These are phyloP conservation scores for Metschnikowia henanensis DNA, from an alignment of 805 yeast genomes.

Conservation along the genomic window DNA sequence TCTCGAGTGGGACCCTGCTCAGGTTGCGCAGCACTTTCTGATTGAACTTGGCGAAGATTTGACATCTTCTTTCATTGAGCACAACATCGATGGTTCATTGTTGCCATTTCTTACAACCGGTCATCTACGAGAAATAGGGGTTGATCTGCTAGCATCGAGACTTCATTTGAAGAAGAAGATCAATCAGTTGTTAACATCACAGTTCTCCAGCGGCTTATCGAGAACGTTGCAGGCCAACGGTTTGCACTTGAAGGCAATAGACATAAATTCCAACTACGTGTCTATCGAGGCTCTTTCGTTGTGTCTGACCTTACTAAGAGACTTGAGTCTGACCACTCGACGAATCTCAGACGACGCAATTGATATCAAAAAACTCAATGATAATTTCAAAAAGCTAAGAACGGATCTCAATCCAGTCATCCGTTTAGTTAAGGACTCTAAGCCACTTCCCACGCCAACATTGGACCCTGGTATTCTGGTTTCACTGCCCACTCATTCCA, in stretches of 20 bases:
- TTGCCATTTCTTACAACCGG: slow-evolving; percentile 66
- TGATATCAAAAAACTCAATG: slow-evolving; percentile 46
- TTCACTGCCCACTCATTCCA: slow-evolving; percentile 31
- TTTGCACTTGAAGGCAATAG: slow-evolving; percentile 30
- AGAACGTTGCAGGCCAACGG: slow-evolving; percentile 21
- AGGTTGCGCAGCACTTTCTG: slow-evolving; percentile 37
- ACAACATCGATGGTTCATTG: slow-evolving; percentile 72
- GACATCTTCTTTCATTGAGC: slow-evolving; percentile 43
- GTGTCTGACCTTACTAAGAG: slow-evolving; percentile 36
- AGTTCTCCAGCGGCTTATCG: slow-evolving; percentile 18
- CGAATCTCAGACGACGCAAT: slow-evolving; percentile 18
- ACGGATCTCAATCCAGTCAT: slow-evolving; percentile 67
- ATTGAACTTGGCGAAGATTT: slow-evolving; percentile 25
- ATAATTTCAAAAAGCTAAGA: slow-evolving; percentile 54
- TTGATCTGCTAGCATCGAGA: slow-evolving; percentile 52
- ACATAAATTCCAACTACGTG: slow-evolving; percentile 37
- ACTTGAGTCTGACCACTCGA: slow-evolving; percentile 26
- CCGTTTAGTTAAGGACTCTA: slow-evolving; percentile 59
- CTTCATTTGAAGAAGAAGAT: slow-evolving; percentile 60
- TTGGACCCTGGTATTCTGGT: slow-evolving; percentile 38
- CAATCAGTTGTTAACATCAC: slow-evolving; percentile 47
- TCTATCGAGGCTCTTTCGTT: slow-evolving; percentile 37
- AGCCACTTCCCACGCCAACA: slow-evolving; percentile 69
- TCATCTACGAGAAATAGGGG: slow-evolving; percentile 75
- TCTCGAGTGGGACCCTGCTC: slow-evolving; percentile 47